phyloP scores from a whole-genome alignment of 495 filamentous ascomycete species.

The Aspergillus biplanus region DNA sequence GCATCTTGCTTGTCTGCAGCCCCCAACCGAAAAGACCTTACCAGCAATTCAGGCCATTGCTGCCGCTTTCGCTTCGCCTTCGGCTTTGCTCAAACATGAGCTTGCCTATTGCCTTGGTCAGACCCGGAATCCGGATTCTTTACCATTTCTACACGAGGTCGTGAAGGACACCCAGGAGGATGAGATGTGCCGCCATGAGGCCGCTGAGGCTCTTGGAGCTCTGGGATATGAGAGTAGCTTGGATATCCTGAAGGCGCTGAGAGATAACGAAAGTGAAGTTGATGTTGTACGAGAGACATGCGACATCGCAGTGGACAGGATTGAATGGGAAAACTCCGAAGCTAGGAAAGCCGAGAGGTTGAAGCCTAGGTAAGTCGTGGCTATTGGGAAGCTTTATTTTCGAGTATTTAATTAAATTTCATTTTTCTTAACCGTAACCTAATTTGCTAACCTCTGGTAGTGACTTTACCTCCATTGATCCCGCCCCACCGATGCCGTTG shows the following conservation, averaged over 20 bases:
- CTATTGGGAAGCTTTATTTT: neutral
- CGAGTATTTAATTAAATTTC: neutral
- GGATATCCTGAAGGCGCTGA: conserved; percentile 68
- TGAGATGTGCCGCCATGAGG: conserved; percentile 95
- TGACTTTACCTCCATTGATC: conserved; percentile 94
- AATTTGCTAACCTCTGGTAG: conserved; percentile 44
- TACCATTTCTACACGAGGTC: conserved; percentile 74
- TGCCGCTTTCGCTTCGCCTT: conserved; percentile 80
- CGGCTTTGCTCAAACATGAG: conserved; percentile 90
- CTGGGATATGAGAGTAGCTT: conserved; percentile 75
- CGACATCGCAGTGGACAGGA: conserved; percentile 91
- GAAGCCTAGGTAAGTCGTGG: conserved; percentile 66
- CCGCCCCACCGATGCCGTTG: conserved; percentile 83
- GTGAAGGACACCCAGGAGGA: conserved; percentile 80
- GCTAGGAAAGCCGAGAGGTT: conserved; percentile 72
- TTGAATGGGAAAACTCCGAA: conserved; percentile 87
- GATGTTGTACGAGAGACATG: conserved; percentile 92
- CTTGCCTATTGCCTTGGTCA: conserved; percentile 97
- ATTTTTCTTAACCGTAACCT: neutral
- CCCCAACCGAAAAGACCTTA: conserved; percentile 61
- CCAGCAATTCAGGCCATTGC: conserved; percentile 92
- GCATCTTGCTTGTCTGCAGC: conserved; percentile 75
- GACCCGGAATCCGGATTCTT: conserved; percentile 72
- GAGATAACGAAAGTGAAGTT: conserved; percentile 70
- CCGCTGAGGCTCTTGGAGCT: conserved; percentile 92